Evolutionary conservation across 805 yeast species (phyloP), one percentile per base, ranked within the genome.

Genomic region (Metschnikowia borealis): DNA sequence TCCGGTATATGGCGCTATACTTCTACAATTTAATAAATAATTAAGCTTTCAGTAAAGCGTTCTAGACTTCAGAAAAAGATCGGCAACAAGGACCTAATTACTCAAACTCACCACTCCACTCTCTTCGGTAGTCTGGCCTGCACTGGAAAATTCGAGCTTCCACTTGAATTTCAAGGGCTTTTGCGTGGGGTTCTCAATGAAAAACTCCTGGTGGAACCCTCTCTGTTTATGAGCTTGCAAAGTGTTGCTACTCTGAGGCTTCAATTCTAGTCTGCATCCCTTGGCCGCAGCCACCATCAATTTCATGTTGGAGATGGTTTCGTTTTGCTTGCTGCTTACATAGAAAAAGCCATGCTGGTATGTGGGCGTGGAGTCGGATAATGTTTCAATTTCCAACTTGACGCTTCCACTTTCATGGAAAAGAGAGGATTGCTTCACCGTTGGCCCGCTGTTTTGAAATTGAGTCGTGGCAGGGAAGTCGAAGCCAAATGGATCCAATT

Each of bases 261-360:
- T 73, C 62, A 87, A 75, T 47, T 71, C 75, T 54, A 87, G 71
- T 45, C 71, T 71, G 61, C 84, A 78, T 6, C 77, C 61, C 59
- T 82, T 84, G 48, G 95, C 89, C 32, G 83, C 89, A 0, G 96
- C 94, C 36, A 86, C 65, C 61, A 82, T 73, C 56, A 85, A 80
- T 52, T 80, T 79, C 40, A 87, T 65, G 51, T 77, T 74, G 6
- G 77, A 65, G 33, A 86, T 65, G 14, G 79, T 65, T 6, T 71
- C 56, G 40, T 73, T 59, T 43, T 74, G 69, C 7, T 70, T 53
- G 66, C 85, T 86, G 45, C 86, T 75, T 58, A 83, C 78, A 46
- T 66, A 63, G 8, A 81, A 74, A 33, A 71, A 72, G 7, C 86
- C 77, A 26, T 65, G 63, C 11, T 47, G 62, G 36, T 41, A 43